A percentile compares a stretch with the other conserved stretches of the same genome.
Evolutionary conservation across 352 stramenopile genomes (phyloP).

Genomic region (Phytophthora cryptogea): DNA sequence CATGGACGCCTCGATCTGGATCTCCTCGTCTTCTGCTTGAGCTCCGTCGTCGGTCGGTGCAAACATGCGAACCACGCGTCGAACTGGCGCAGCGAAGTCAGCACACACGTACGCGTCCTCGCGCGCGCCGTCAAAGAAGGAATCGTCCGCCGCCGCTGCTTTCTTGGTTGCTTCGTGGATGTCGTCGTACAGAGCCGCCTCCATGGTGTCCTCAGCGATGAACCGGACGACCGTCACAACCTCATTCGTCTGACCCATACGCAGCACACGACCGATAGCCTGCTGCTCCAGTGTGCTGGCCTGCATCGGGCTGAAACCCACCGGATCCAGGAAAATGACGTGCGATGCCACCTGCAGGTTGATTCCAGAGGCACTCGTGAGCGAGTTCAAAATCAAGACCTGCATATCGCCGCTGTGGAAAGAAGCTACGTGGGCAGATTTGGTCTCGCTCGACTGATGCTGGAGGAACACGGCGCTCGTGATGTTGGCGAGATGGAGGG

Average conservation of each 20-base stretch:
- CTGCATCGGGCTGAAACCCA: conserved; percentile 71
- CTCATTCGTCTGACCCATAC: conserved; percentile 83
- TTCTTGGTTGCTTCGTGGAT: conserved; percentile 64
- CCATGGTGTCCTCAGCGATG: conserved; percentile 75
- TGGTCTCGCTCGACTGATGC: conserved; percentile 79
- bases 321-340: conserved; percentile 81
- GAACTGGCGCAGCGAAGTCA: conserved; percentile 57
- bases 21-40: conserved; percentile 50
- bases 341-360: conserved; percentile 87
- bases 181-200: conserved; percentile 73
- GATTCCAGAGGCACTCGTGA: conserved; percentile 83
- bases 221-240: conserved; percentile 75
- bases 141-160: conserved; percentile 49
- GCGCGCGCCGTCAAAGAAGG: conserved; percentile 74
- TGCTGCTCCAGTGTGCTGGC: conserved; percentile 81
- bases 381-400: conserved; percentile 79
- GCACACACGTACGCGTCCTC: conserved; percentile 62
- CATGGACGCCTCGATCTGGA: conserved; percentile 73
- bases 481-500: conserved; percentile 58
- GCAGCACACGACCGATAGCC: conserved; percentile 81
- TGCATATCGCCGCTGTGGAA: conserved; percentile 70
- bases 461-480: conserved; percentile 73
- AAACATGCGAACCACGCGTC: conserved; percentile 65
- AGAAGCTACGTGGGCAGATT: conserved; percentile 65
- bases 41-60: conserved; percentile 27